Evolutionary conservation across 2,329 filamentous ascomycete genomes (phyloP), one percentile per base, ranked within the genome.

Genomic region (Beauveria sp.): DNA sequence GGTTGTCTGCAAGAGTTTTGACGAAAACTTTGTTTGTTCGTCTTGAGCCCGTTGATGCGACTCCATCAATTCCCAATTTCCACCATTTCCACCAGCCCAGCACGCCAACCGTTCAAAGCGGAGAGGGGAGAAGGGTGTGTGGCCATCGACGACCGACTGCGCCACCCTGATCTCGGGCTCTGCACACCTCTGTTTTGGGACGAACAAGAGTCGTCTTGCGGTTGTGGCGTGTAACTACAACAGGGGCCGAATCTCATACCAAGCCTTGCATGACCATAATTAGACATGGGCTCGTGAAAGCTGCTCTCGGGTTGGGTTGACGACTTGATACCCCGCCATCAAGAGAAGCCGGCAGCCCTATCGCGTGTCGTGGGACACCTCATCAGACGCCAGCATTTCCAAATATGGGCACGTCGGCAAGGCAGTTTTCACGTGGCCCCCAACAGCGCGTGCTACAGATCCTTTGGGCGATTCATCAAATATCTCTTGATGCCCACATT

Each of bases 141-240:
- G 28, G 6, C 45, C 10, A 5, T 51, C 10, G 28, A 55, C 10
- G 28, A 55, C 31, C 5, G 26, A 42, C 56, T 59, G 56, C 46
- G 56, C 56, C 56, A 59, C 56, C 20, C 22, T 59, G 34, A 51
- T 59, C 56, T 59, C 56, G 46, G 43, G 22, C 45, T 48, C 7
- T 38, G 40, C 18, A 58, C 43, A 20, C 46, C n/a, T 10, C 43
- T 45, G 31, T 6, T 4, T 20, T 59, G 50, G 56, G 34, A 50
- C 16, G 34, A 59, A 59, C 28, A n/a, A 56, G 18, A 45, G 16
- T 50, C 9, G 45, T 31, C 43, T 18, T 34, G 56, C 56, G 56
- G 56, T 59, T 59, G 46, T 59, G 56, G 56, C 56, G 56, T 38
- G 56, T 51, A 24, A 24, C 22, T 24, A 43, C 24, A 20, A 22